Conservation (phyloP, 1,139 yeast species). For the Candida sanyaensis region DNA sequence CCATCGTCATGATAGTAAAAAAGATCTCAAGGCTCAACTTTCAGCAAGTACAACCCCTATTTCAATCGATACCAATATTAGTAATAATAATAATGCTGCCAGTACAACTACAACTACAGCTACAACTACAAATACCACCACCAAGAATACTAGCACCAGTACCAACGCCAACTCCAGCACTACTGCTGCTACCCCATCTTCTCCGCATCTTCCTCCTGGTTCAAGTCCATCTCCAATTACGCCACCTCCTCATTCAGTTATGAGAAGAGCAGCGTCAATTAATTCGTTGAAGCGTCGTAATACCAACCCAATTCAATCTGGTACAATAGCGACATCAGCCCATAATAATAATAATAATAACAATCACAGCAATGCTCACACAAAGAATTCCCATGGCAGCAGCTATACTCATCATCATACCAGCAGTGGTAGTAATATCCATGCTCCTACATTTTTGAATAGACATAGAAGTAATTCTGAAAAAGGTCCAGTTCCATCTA, state of each 20-base stretch:
- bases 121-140: background rate
- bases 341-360: background rate
- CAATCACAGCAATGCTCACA: background rate
- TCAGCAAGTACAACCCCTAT: background rate
- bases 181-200: background rate
- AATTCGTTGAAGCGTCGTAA: slow-evolving; percentile 31
- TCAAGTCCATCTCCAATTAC: slow-evolving; percentile 2
- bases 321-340: background rate
- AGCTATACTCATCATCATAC: background rate
- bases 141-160: background rate
- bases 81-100: background rate
- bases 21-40: background rate
- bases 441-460: background rate
- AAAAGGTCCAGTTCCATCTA: background rate
- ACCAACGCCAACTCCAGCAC: too few relatives aligned
- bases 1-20: slow-evolving; percentile 20
- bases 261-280: slow-evolving; percentile 24
- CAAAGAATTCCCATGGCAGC: background rate
- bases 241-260: slow-evolving; percentile 2
- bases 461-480: slow-evolving; percentile 5
- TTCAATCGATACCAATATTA: background rate
- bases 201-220: slow-evolving; percentile 2
- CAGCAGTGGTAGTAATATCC: background rate
- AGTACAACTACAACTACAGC: background rate
- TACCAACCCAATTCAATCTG: slow-evolving; percentile 17